phyloP scores from a whole-genome alignment of 2,329 filamentous ascomycete species.

The Cordyceps farinosa region DNA sequence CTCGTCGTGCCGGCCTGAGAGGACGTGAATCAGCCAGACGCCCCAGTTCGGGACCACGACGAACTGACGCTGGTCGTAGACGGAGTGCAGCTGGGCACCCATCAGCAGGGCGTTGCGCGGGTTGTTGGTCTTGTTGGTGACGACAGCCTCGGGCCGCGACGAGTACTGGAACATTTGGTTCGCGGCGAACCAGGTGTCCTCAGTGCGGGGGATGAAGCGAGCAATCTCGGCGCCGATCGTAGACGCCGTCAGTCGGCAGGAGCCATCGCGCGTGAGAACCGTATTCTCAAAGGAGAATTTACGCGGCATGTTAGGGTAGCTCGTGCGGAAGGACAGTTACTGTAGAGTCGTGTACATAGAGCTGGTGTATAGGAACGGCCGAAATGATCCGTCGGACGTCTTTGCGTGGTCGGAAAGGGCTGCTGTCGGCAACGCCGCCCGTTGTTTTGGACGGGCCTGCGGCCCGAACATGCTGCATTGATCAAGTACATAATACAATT shows the following conservation, averaged over 20 bases:
- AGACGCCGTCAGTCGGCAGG: slow-evolving; percentile 1
- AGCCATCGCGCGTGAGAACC: background rate
- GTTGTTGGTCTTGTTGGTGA: background rate
- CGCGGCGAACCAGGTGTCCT: slow-evolving; percentile 3
- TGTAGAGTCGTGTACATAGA: too few species aligned
- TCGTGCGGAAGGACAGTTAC: background rate
- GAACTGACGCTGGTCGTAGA: background rate
- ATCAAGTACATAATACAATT: too few species aligned
- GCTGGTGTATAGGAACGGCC: too few species aligned
- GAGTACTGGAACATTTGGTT: slow-evolving; percentile 4
- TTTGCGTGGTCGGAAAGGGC: too few species aligned
- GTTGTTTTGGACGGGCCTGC: too few species aligned
- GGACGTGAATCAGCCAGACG: slow-evolving; percentile 1
- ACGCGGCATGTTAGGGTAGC: background rate
- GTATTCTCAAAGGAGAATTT: background rate
- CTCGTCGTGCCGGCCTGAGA: background rate
- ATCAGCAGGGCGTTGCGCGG: background rate
- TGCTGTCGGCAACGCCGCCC: too few species aligned
- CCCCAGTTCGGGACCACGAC: slow-evolving; percentile 3
- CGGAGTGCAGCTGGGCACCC: background rate
- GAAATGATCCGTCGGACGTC: too few species aligned
- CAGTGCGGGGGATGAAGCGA: background rate
- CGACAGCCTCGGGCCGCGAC: background rate
- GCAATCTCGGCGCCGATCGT: background rate
- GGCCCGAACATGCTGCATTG: too few species aligned